Evolutionary conservation across 2,329 filamentous ascomycete species (phyloP).

Genomic region (Elsinoe perseae): DNA sequence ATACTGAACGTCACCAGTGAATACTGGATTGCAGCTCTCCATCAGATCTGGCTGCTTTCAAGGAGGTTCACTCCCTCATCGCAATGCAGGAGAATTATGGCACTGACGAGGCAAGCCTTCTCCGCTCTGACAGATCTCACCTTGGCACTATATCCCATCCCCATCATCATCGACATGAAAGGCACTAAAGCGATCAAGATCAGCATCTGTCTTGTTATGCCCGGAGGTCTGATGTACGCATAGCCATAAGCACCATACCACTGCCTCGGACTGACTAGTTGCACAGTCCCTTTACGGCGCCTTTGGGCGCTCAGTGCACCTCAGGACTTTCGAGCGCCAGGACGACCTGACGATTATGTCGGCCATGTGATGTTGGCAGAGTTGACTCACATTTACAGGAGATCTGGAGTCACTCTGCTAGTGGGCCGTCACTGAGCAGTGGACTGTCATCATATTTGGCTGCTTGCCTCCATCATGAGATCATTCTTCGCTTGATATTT

Average conservation of each 20-base stretch:
- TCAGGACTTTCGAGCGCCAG: not conserved
- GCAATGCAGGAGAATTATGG: not conserved
- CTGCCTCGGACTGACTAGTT: not conserved
- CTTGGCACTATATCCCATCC: constrained; percentile 10
- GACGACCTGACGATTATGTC: not conserved
- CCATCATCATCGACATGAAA: constrained; percentile 3
- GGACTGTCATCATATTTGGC: constrained; percentile 14
- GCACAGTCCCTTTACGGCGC: not conserved
- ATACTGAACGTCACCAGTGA: constrained; percentile 1
- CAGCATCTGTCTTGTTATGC: constrained; percentile 12
- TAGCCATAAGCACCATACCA: not conserved
- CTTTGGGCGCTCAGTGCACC: not conserved
- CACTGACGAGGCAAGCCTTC: not conserved
- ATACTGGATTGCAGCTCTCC: not conserved
- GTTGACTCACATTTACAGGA: not conserved
- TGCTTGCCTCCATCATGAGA: constrained; percentile 4
- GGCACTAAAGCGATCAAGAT: constrained; percentile 4
- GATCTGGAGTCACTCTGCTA: not conserved
- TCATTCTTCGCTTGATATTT: constrained; percentile 9
- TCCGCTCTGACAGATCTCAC: constrained; percentile 12
- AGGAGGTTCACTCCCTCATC: not conserved
- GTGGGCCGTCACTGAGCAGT: constrained; percentile 11
- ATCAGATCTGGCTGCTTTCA: constrained; percentile 9
- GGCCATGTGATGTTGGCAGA: not conserved
- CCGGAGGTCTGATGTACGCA: constrained; percentile 5